Conservation (phyloP, 192 early-diverging fungal genomes). For the Coemansia nantahalensis region DNA sequence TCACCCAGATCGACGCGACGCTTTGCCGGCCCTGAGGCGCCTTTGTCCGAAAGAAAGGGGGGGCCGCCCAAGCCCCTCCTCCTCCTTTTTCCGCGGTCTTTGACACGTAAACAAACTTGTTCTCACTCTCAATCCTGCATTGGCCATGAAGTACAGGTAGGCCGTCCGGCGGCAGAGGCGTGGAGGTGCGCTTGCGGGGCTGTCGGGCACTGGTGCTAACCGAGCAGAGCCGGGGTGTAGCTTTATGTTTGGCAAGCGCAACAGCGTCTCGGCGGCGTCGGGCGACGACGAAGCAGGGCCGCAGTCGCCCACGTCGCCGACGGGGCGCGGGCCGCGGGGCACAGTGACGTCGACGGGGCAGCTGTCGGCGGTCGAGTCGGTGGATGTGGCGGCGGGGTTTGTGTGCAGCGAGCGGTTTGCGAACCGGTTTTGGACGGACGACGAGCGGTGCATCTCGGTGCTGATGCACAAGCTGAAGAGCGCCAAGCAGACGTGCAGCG, state of each 20-base stretch:
- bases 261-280: background rate
- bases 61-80: too few species aligned
- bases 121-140: background rate
- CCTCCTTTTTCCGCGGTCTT: too few species aligned
- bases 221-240: too few species aligned
- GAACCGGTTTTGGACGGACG: slow-evolving; percentile 49
- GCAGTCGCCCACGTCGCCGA: background rate
- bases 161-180: too few species aligned
- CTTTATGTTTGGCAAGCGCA: slow-evolving; percentile 31
- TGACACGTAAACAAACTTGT: too few species aligned
- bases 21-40: slow-evolving; percentile 42
- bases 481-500: slow-evolving; percentile 67
- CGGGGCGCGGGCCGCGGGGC: background rate
- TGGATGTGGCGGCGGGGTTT: slow-evolving; percentile 33
- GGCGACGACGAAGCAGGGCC: background rate
- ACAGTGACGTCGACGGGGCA: slow-evolving; percentile 13
- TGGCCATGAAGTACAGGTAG: slow-evolving; percentile 21
- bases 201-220: too few species aligned
- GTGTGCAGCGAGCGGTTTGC: slow-evolving; percentile 35
- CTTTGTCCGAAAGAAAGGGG: too few species aligned
- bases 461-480: slow-evolving; percentile 65
- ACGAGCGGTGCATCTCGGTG: slow-evolving; percentile 68
- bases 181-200: too few species aligned
- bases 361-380: slow-evolving; percentile 12
- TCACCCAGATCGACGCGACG: slow-evolving; percentile 92